Evolutionary conservation across 2,329 filamentous ascomycete species (phyloP), one percentile per base, ranked within the genome.

Genomic region (Zelopaecilomyces penicillatus): DNA sequence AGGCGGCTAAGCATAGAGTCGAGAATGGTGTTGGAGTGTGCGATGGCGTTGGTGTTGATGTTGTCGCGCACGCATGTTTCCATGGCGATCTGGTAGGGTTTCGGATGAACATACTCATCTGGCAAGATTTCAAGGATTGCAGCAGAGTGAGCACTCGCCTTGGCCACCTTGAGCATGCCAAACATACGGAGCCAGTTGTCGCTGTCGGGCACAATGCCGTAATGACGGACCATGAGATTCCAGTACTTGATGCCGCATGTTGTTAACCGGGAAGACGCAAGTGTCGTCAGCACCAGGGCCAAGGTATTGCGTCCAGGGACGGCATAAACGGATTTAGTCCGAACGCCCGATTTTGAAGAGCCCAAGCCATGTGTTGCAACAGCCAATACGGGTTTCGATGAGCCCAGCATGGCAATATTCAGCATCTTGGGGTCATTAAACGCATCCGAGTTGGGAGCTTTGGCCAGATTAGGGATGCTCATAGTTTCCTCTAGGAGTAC

Each of bases 401-500:
- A 4, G 8, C 42, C 34, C 2, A 36, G 41, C 10, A 46, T 35
- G 30, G 54, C 50, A 42, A 59, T 55, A 27, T 52, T 45, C 36
- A 50, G 45, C 51, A 54, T 57, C 29, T 48, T 35, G 6, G 46
- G 37, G 39, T 59, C 52, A 29, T 52, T 27, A 10, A 52, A 47
- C 6, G 48, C 39, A 33, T 58, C 50, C n/a, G 40, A 38, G 26
- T 45, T 50, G 5, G 50, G 44, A 28, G 52, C 63, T 56, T 52
- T 71, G 53, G 62, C 70, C 52, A 68, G 58, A 42, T 79, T 76
- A 31, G 83, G 78, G 36, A 95, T 75, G 39, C 79, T 76, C 80
- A 91, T 90, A 1, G 88, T 86, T 64, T 95, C 83, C 52, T 88
- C 75, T n/a, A 94, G 65, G 19, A 96, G 69, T 34, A 78, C 77